Base-by-base conservation (phyloP, 2,329 filamentous ascomycete species). In the Nemania sp. region DNA sequence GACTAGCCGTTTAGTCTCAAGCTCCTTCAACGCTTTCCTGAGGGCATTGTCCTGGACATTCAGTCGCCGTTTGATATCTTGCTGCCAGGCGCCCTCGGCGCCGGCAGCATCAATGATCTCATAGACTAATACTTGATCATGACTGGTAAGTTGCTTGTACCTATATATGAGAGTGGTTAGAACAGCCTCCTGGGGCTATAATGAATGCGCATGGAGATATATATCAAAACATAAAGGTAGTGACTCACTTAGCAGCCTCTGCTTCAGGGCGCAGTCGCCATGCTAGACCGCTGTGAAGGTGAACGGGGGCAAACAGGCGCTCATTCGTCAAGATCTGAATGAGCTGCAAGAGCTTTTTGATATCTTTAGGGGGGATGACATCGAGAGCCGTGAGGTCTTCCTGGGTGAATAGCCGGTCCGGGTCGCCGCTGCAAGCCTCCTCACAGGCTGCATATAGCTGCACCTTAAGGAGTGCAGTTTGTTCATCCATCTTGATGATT, bases 1-100 rank as follows among this genome's bases (percentile, higher is more conserved):
- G 79, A 99, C 94, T 78, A 97, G 89, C 41, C 90, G 89, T 78
- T 93, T 94, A 45, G 86, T 83, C 79, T 97, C 92, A 69, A 99
- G 89, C 70, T 90, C 89, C 82, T 97, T 97, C 73, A 98, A 86
- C 29, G 90, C 90, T 75, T 92, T 91, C 74, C 92, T 92, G 74
- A 98, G 87, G 43, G 92, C 89, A 57, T 91, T 91, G 76, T 95
- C 93, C 82, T 97, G 93, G 79, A 97, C 88, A 80, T 93, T 92
- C 65, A 93, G 90, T 68, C 90, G 89, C 73, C 86, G 87, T 79
- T 94, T 93, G 74, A 99, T 90, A 15, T 90, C 92, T 78, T 93
- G 93, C 69, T 92, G 91, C 96, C 96, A 99, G 76, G 97, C 93
- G 68, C 95, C 96, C 75, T 93, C 92, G 72, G 89, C 88, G 71